Evolutionary conservation across 331 rosid genomes (phyloP).

Genomic region (Acacia concinna): DNA sequence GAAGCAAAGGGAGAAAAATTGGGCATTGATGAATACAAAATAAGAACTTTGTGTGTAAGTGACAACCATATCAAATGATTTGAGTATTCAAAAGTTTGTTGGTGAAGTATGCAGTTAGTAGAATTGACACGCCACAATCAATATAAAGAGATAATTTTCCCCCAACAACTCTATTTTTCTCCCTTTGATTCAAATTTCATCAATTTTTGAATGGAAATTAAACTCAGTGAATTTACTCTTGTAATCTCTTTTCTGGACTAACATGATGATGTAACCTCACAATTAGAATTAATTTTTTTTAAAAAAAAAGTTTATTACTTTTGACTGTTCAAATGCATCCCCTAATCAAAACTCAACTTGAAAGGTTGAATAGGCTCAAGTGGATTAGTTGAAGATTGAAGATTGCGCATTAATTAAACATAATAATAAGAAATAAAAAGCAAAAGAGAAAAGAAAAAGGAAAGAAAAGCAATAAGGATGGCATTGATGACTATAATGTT

Average conservation of each 20-base stretch:
- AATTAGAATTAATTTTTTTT: not conserved
- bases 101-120: not conserved
- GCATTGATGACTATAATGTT: not conserved
- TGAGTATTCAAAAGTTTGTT: not conserved
- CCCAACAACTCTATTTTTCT: not conserved
- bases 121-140: not conserved
- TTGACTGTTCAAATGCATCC: not conserved
- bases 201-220: not conserved
- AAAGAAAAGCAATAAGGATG: not conserved
- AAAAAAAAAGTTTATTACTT: not conserved
- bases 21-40: not conserved
- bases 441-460: not conserved
- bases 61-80: not conserved
- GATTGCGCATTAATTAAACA: not conserved
- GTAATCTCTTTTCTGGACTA: not conserved
- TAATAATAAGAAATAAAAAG: slow-evolving; percentile 1
- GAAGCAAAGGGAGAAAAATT: not conserved
- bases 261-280: slow-evolving; percentile 1
- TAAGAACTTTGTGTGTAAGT: not conserved
- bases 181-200: not conserved
- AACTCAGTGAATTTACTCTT: not conserved
- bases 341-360: not conserved
- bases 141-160: not conserved
- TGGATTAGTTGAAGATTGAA: not conserved
- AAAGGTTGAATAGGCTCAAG: not conserved